Conservation (phyloP, 2,329 filamentous ascomycete genomes). For the Periglandula ipomoeae region DNA sequence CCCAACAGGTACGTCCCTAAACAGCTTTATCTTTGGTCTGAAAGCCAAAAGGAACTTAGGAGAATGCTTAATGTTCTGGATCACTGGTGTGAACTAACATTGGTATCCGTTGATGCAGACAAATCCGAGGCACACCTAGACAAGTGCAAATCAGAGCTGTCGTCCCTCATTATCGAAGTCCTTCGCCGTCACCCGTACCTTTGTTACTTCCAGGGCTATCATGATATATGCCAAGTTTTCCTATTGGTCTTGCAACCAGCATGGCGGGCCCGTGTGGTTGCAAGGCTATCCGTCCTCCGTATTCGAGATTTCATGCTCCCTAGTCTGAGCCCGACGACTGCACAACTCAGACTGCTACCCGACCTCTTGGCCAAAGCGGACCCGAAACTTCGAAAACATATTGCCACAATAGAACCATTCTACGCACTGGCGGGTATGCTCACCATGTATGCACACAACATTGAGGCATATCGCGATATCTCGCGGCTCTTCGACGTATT, state of each 20-base stretch:
- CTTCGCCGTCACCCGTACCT: constrained; percentile 75
- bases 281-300: constrained; percentile 77
- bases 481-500: constrained; percentile 87
- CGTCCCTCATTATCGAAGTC: constrained; percentile 68
- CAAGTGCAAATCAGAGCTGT: constrained; percentile 66
- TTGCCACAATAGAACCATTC: constrained; percentile 74
- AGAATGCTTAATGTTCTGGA: not conserved
- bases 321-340: constrained; percentile 67
- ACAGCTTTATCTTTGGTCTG: not conserved
- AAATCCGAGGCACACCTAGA: constrained; percentile 60
- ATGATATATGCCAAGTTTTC: constrained; percentile 95
- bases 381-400: constrained; percentile 60
- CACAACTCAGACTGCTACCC: constrained; percentile 81
- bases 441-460: constrained; percentile 94
- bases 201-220: constrained; percentile 96
- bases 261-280: constrained; percentile 53
- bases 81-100: not conserved
- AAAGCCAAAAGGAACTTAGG: not conserved
- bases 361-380: constrained; percentile 69
- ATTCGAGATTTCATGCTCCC: constrained; percentile 98
- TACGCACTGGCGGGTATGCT: constrained; percentile 90
- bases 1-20: constrained; percentile 53
- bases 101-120: constrained; percentile 35
- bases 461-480: constrained; percentile 82
- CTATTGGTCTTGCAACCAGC: constrained; percentile 68